Evolutionary conservation across 2,329 filamentous ascomycete species (phyloP).

Genomic region (Cryphonectria japonica): DNA sequence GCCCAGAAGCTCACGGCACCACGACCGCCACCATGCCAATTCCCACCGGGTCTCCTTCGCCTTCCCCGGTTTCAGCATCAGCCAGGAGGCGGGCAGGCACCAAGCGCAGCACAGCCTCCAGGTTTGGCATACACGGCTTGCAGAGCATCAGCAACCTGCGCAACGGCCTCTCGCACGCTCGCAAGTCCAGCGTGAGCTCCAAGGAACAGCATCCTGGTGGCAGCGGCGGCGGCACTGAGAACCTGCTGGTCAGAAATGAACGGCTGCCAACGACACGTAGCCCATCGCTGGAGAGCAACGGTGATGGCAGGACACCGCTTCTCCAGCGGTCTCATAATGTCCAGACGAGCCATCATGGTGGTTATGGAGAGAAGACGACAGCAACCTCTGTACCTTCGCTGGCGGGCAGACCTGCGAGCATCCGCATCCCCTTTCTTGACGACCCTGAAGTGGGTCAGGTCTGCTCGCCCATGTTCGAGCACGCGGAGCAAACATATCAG

Average conservation of each 20-base stretch:
- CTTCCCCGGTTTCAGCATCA: not conserved
- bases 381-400: not conserved
- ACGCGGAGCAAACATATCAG: not conserved
- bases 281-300: not conserved
- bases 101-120: slow-evolving; percentile 5
- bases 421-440: not conserved
- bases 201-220: not conserved
- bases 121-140: slow-evolving; percentile 6
- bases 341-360: not conserved
- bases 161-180: not conserved
- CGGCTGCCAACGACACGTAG: not conserved
- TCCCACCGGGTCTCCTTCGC: not conserved
- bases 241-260: not conserved
- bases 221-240: not conserved
- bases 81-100: not conserved
- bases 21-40: not conserved
- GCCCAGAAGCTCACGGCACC: not conserved
- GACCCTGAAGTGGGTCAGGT: not conserved
- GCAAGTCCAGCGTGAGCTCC: not conserved
- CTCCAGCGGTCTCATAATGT: not conserved
- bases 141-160: slow-evolving; percentile 17
- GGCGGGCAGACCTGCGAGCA: not conserved
- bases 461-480: not conserved
- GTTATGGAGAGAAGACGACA: not conserved
- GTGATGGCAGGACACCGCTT: not conserved